Base-by-base conservation (phyloP, 345 rosid genomes). In the Aegle marmelos region DNA sequence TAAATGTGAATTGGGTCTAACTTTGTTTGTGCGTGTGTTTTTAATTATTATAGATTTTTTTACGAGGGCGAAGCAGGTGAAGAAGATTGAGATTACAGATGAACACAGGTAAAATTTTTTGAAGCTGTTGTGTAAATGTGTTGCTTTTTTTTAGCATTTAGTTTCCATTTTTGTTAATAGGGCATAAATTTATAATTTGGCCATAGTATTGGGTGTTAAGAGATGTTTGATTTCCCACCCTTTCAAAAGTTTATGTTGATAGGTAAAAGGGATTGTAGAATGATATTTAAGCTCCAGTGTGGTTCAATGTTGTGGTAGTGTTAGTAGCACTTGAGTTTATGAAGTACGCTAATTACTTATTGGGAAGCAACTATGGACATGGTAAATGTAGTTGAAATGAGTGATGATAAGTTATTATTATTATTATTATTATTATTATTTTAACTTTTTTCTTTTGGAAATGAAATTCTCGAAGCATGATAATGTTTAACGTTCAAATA, bases 1-100 rank as follows among this genome's bases (percentile, higher is more conserved):
- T 59, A 10, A 17, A 19, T 56, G 19, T 58, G 60, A 63, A 54
- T 27, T 73, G 50, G 73, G 74, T 31, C 36, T 74, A 45, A 50
- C 7, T 81, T 36, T 31, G 9, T 53, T 0, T 83, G 62, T 54
- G 61, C 62, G 22, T 56, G 9, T 30, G 48, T 41, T 41, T 13
- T 11, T 39, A 9, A 41, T 41, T 37, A 30, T 31, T 78, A 76
- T 84, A 94, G 97, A 72, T 70, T 91, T 94, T 75, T 86, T 93
- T 76, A 92, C 96, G 2, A 86, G 92, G 76, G 88, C 97, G 1
- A 94, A 94, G 83, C 94, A 86, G 78, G 79, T 83, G 70, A 83
- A 90, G 92, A 88, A 84, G 82, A 91, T 93, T 74, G 92, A 86
- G 83, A 73, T 86, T 39, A 88, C 64, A 87, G 98, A 94, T 83